phyloP scores from a whole-genome alignment of 805 yeast species.

The Candida nonsorbophila region DNA sequence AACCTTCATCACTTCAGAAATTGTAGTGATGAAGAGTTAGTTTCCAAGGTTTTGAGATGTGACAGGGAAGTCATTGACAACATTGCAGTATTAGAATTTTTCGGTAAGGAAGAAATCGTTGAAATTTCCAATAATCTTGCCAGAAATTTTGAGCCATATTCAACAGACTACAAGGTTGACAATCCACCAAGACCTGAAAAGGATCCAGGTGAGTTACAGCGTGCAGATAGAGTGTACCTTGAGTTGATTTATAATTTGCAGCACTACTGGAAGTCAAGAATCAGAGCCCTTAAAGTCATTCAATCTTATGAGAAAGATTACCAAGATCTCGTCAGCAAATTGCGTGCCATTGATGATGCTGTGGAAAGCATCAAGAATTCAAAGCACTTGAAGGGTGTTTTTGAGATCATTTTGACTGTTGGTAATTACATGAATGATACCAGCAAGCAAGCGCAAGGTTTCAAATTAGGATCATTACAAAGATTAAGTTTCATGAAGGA shows the following conservation, averaged over 20 bases:
- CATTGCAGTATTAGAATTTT: conserved; percentile 60
- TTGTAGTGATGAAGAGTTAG: conserved; percentile 49
- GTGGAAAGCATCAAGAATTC: conserved; percentile 51
- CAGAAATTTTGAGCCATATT: conserved; percentile 59
- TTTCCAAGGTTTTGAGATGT: conserved; percentile 53
- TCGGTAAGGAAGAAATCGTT: conserved; percentile 58
- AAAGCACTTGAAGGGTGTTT: conserved; percentile 47
- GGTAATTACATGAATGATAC: conserved; percentile 79
- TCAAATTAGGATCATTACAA: conserved; percentile 62
- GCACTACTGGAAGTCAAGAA: conserved; percentile 67
- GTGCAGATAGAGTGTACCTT: conserved; percentile 66
- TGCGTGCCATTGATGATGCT: conserved; percentile 56
- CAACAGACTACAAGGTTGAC: conserved; percentile 41
- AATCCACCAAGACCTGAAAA: conserved; percentile 39
- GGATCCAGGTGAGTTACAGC: conserved; percentile 53
- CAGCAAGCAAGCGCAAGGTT: conserved; percentile 64
- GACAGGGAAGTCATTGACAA: conserved; percentile 50
- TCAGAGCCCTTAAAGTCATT: conserved; percentile 53
- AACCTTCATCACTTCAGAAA: conserved; percentile 61
- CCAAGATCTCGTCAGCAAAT: conserved; percentile 51
- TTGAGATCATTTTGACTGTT: conserved; percentile 62
- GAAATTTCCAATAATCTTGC: conserved; percentile 54
- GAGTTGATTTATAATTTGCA: conserved; percentile 65
- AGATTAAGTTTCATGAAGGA: conserved; percentile 70
- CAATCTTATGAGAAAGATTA: conserved; percentile 61